Evolutionary conservation across 2,329 filamentous ascomycete species (phyloP).

Genomic region (Tolypocladium paradoxum): DNA sequence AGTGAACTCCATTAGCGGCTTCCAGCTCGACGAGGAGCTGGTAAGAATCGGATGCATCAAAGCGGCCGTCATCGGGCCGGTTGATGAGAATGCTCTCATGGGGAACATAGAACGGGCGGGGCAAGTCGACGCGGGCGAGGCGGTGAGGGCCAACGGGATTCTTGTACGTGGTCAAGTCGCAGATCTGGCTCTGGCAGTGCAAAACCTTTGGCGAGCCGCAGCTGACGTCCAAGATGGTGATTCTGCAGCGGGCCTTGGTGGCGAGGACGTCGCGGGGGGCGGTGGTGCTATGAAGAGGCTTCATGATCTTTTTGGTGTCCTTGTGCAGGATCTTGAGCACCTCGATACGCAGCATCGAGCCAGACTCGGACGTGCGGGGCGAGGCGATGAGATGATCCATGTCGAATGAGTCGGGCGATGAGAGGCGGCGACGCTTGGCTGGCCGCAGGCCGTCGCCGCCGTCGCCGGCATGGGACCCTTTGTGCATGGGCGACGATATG

Average conservation of each 20-base stretch:
- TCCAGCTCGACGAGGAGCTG: slow-evolving; percentile 41
- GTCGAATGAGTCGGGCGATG: slow-evolving; percentile 23
- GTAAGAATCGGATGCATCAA: slow-evolving; percentile 39
- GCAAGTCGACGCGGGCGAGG: slow-evolving; percentile 36
- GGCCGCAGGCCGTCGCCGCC: slow-evolving; percentile 27
- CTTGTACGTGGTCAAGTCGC: slow-evolving; percentile 39
- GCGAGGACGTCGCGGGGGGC: slow-evolving; percentile 19
- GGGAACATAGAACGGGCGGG: slow-evolving; percentile 39
- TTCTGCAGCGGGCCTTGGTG: slow-evolving; percentile 25
- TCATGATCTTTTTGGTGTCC: slow-evolving; percentile 29
- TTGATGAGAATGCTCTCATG: slow-evolving; percentile 40
- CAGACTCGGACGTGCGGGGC: slow-evolving; percentile 19
- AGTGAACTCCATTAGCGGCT: slow-evolving; percentile 34
- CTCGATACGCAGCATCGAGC: slow-evolving; percentile 38
- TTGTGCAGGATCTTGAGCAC: slow-evolving; percentile 42
- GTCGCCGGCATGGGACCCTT: slow-evolving; percentile 21
- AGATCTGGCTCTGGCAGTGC: slow-evolving; percentile 43
- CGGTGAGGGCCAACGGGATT: slow-evolving; percentile 33
- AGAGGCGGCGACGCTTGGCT: slow-evolving; percentile 40
- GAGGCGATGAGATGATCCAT: slow-evolving; percentile 22
- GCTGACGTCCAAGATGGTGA: slow-evolving; percentile 24
- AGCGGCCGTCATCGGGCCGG: slow-evolving; percentile 33
- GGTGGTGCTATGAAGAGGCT: slow-evolving; percentile 13
- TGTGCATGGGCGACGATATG: slow-evolving; percentile 24
- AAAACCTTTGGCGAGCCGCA: slow-evolving; percentile 30